phyloP scores from a whole-genome alignment of 495 filamentous ascomycete genomes.

The Copromyces sp. region DNA sequence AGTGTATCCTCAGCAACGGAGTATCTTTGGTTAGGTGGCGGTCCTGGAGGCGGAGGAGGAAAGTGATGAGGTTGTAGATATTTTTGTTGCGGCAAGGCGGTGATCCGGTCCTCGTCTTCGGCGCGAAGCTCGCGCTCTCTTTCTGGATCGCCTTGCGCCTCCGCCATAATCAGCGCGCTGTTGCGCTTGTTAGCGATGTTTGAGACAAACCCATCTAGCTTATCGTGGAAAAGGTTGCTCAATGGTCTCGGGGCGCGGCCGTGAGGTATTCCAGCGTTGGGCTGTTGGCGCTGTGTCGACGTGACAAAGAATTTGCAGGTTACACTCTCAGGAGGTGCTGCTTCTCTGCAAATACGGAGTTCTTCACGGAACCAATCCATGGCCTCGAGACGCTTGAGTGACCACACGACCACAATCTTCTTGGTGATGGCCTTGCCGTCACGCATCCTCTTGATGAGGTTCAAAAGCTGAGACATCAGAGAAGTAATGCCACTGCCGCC shows the following conservation, averaged over 20 bases:
- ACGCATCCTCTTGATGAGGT: slow-evolving; percentile 88
- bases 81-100: slow-evolving; percentile 60
- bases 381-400: slow-evolving; percentile 76
- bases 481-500: slow-evolving; percentile 93
- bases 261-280: slow-evolving; percentile 19
- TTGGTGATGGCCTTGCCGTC: slow-evolving; percentile 88
- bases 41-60: slow-evolving; percentile 33
- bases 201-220: slow-evolving; percentile 71
- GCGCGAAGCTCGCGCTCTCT: slow-evolving; percentile 66
- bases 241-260: slow-evolving; percentile 48
- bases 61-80: slow-evolving; percentile 42
- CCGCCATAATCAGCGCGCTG: slow-evolving; percentile 67
- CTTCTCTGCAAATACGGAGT: slow-evolving; percentile 76
- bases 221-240: slow-evolving; percentile 66
- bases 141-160: slow-evolving; percentile 69
- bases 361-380: slow-evolving; percentile 99
- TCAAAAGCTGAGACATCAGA: slow-evolving; percentile 77
- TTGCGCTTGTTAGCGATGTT: slow-evolving; percentile 73
- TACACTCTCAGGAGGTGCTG: slow-evolving; percentile 71
- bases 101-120: slow-evolving; percentile 81
- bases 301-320: slow-evolving; percentile 94
- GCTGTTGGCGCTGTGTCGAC: slow-evolving; percentile 47
- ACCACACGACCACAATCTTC: slow-evolving; percentile 84
- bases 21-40: slow-evolving; percentile 25
- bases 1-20: slow-evolving; percentile 33